Base-by-base conservation (phyloP, 768 basidiomycete genomes). In the Russula lepida region DNA sequence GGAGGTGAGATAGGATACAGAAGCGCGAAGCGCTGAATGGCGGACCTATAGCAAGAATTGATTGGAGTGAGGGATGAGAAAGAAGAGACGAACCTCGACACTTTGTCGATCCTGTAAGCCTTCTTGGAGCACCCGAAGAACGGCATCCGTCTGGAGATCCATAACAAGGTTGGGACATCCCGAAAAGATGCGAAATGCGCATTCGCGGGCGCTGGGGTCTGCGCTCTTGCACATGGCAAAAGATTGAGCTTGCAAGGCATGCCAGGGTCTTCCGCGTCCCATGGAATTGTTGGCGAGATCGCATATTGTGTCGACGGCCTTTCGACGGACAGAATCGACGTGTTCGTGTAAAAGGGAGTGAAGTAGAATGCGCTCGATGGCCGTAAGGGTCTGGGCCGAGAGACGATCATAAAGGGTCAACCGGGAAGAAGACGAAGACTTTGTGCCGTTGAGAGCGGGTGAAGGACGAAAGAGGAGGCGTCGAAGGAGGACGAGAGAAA, bases 341-440 rank as follows among this genome's bases (percentile, higher is more conserved):
- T 77, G 77, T 67, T 92, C 89, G 56, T 85, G 80, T 0, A 79
- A 74, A 25, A 92, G 77, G 0, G 86, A 83, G 65, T 86, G 83
- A 1, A 92, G 78, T 27, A 92, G 78, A 4, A 88, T 79, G 3
- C 86, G 79, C 66, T 92, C 88, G 49, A 91, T 81, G 0, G 84
- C 84, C 4, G 78, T 76, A 59, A 91, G 76, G 0, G 85, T 82
- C 52, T 83, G 78, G 2, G 82, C 71, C 2, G 88, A 84, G 41
- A 92, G 80, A 53, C 85, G 85, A 73, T 92, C 90, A 68, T 90
- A 92, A 11, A 91, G 77, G 1, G 85, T 81, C n/a, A 80, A 71
- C n/a, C 79, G 74, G 17, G 75, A 72, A 8, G 43, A 44, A 44
- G 43, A 44, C n/a, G 43, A 44, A 21, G 68, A 69, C 66, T 72